Evolutionary conservation across 2,329 filamentous ascomycete genomes (phyloP).

Genomic region (Dactylellina drechsleri): DNA sequence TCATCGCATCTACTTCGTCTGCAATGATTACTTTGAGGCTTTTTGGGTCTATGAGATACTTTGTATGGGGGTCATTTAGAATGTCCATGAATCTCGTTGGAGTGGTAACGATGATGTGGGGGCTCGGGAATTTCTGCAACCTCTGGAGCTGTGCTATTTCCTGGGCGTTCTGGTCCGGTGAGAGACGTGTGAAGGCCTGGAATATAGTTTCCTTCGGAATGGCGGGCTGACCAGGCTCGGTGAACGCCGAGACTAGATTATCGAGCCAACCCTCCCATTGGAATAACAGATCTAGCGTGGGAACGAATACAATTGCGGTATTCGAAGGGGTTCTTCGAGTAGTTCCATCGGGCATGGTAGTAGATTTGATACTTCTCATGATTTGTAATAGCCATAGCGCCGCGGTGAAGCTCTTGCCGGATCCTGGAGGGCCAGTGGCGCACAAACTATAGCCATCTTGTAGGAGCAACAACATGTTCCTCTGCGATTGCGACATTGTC

Average conservation of each 20-base stretch:
- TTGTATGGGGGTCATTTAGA: slow-evolving; percentile 52
- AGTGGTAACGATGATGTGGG: slow-evolving; percentile 58
- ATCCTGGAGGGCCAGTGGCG: slow-evolving; percentile 55
- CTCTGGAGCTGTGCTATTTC: slow-evolving; percentile 47
- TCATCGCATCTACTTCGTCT: slow-evolving; percentile 57
- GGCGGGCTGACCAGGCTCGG: slow-evolving; percentile 16
- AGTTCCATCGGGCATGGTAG: slow-evolving; percentile 17
- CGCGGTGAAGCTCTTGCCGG: slow-evolving; percentile 58
- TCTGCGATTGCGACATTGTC: slow-evolving; percentile 55
- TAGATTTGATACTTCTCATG: slow-evolving; percentile 39
- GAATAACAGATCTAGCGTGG: slow-evolving; percentile 56
- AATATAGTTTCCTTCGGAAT: slow-evolving; percentile 45
- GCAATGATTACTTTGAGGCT: slow-evolving; percentile 56
- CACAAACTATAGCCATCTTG: slow-evolving; percentile 56
- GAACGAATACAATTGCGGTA: slow-evolving; percentile 57
- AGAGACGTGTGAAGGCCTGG: slow-evolving; percentile 51
- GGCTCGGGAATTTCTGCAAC: slow-evolving; percentile 54
- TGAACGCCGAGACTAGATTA: slow-evolving; percentile 27
- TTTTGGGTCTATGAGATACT: slow-evolving; percentile 55
- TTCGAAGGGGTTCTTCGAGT: slow-evolving; percentile 51
- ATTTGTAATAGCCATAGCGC: slow-evolving; percentile 56
- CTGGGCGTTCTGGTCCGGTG: slow-evolving; percentile 13
- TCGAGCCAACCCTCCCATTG: slow-evolving; percentile 28
- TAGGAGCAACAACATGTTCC: slow-evolving; percentile 54
- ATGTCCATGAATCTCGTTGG: slow-evolving; percentile 57